A percentile compares a stretch with the other conserved stretches of the same genome.
These are phyloP conservation scores for Diaporthe nobilis DNA, from an alignment of 2,329 filamentous ascomycete species.

Conservation along the genomic window DNA sequence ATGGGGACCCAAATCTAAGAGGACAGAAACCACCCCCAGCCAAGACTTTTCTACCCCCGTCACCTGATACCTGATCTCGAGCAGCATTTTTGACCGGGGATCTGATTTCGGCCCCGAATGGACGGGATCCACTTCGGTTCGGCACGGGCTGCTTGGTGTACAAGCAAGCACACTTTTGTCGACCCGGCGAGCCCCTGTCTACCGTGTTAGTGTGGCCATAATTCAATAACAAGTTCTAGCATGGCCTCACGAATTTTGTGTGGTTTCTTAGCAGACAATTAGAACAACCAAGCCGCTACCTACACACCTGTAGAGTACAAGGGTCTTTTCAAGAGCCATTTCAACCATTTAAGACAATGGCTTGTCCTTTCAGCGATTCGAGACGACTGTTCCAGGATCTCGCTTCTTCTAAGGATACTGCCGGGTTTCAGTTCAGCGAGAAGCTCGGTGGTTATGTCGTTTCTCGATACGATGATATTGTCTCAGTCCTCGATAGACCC, in stretches of 20 bases:
- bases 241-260: no score
- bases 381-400: constrained; percentile 17
- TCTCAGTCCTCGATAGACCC: background rate
- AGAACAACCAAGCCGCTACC: no score
- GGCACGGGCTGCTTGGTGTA: background rate
- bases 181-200: background rate
- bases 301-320: no score
- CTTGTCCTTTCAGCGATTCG: constrained; percentile 5
- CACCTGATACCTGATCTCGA: no score
- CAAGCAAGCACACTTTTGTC: background rate
- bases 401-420: background rate
- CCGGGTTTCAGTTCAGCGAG: background rate
- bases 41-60: no score
- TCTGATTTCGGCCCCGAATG: background rate
- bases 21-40: no score
- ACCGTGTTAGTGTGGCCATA: background rate
- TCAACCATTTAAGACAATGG: background rate
- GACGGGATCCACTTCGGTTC: background rate
- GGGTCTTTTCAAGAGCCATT: background rate
- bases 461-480: constrained; percentile 5
- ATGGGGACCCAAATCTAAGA: no score
- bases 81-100: background rate
- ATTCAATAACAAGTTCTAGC: background rate
- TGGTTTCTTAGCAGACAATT: no score
- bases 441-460: background rate